A percentile compares a stretch with the other conserved stretches of the same genome.
Conservation (phyloP, 768 basidiomycete species). For the Melanogaster broomeanus region DNA sequence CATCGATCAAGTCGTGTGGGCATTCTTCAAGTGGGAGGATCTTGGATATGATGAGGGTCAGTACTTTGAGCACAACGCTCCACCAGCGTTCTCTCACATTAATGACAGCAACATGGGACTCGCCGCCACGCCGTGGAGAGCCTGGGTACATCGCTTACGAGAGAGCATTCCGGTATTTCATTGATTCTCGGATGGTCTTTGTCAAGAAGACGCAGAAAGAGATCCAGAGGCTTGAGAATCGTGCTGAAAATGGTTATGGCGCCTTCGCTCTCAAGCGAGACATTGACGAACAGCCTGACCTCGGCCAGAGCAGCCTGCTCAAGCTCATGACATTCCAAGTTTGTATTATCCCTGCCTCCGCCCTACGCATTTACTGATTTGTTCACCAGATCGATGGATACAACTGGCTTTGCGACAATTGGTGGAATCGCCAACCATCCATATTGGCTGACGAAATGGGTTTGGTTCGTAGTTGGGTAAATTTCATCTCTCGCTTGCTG, state of each 20-base stretch:
- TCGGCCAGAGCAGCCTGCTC: conserved; percentile 65
- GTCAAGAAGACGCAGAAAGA: conserved; percentile 51
- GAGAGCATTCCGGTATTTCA: conserved; percentile 64
- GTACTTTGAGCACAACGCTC: conserved; percentile 16
- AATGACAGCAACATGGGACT: conserved; percentile 84
- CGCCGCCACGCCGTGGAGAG: conserved; percentile 68
- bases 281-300: conserved; percentile 52
- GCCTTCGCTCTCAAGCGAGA: conserved; percentile 44
- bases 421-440: conserved; percentile 83
- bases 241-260: conserved; percentile 58
- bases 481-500: conserved; percentile 3
- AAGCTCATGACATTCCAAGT: conserved; percentile 91
- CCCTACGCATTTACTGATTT: conserved; percentile 3
- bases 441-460: conserved; percentile 99
- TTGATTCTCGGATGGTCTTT: conserved; percentile 59
- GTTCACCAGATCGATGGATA: conserved; percentile 67
- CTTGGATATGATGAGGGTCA: conserved; percentile 90
- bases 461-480: conserved; percentile 48
- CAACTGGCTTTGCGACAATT: conserved; percentile 84
- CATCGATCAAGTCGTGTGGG: conserved; percentile 70
- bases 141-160: conserved; percentile 63
- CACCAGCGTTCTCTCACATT: conserved; percentile 6
- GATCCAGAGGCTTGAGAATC: conserved; percentile 48
- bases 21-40: conserved; percentile 92
- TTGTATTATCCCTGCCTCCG: conserved; percentile 19